Conservation (phyloP, 139 green algal species). For the Gonium pectorale region DNA sequence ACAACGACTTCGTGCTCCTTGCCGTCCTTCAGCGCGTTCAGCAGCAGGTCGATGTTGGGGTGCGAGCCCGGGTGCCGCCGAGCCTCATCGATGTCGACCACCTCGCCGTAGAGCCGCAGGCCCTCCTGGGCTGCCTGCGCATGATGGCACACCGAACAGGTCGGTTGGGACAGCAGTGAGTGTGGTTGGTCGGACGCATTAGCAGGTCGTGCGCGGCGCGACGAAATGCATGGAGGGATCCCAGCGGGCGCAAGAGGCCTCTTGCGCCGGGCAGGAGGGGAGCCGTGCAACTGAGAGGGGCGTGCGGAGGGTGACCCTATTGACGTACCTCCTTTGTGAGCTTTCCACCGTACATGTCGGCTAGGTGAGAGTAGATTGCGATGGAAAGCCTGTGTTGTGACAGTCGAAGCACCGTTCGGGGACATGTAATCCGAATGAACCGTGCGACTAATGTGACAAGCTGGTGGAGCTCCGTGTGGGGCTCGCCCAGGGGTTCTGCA, state of each 20-base stretch:
- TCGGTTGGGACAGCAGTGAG: background rate
- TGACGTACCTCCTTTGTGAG: conserved; percentile 18
- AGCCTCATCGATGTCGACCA: conserved; percentile 62
- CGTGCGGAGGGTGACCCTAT: background rate
- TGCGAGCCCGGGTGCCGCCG: conserved; percentile 51
- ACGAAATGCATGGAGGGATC: too few species aligned
- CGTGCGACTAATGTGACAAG: too few species aligned
- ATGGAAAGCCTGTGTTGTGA: conserved; percentile 40
- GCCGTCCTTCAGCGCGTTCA: conserved; percentile 47
- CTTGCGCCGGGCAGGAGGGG: too few species aligned
- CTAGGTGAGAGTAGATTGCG: conserved; percentile 52
- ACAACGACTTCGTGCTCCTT: background rate
- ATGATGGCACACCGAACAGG: background rate
- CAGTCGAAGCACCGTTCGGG: background rate
- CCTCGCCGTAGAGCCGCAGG: conserved; percentile 69
- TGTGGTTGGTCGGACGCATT: too few species aligned
- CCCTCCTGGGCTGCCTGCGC: conserved; percentile 55
- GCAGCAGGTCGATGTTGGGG: conserved; percentile 74
- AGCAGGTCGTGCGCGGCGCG: too few species aligned
- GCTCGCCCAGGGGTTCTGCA: too few species aligned
- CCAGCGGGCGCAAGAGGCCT: too few species aligned
- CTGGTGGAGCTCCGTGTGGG: too few species aligned
- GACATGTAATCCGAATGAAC: background rate
- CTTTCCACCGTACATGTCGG: conserved; percentile 39
- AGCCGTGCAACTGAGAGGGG: background rate